Conservation (phyloP, 1,284 basidiomycete genomes). For the Wallemia ichthyophaga region DNA sequence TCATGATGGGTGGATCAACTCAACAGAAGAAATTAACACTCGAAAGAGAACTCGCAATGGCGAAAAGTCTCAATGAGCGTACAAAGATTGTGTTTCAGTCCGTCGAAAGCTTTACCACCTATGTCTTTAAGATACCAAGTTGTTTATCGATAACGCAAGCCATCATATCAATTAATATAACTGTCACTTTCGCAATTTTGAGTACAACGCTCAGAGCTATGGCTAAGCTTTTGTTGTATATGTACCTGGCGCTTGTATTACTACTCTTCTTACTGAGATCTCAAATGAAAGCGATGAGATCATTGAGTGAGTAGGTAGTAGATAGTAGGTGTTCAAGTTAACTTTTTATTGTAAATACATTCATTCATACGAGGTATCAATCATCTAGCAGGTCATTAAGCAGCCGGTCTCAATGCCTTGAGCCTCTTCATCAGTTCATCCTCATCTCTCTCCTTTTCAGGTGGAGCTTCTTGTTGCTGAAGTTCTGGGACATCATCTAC, state of each 20-base stretch:
- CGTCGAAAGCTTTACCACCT: neutral
- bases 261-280: neutral
- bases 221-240: neutral
- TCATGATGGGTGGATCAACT: neutral
- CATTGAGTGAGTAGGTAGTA: too few relatives aligned
- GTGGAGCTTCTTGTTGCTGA: slow-evolving; percentile 10
- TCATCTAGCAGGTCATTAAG: slow-evolving; percentile 16
- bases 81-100: neutral
- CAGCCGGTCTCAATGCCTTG: slow-evolving; percentile 44
- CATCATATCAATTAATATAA: neutral
- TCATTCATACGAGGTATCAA: too few relatives aligned
- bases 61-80: neutral
- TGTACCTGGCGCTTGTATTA: neutral
- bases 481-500: slow-evolving; percentile 22
- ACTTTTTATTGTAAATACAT: too few relatives aligned
- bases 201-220: neutral
- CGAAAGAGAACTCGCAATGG: neutral
- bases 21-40: neutral
- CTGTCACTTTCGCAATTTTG: neutral
- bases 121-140: neutral
- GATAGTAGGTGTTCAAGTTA: too few relatives aligned
- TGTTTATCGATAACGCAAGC: neutral
- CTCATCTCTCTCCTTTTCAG: slow-evolving; percentile 34
- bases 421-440: slow-evolving; percentile 45
- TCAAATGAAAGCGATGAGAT: neutral